Base-by-base conservation (phyloP, 2,329 filamentous ascomycete genomes). In the Ceratocystis cacaofunesta region DNA sequence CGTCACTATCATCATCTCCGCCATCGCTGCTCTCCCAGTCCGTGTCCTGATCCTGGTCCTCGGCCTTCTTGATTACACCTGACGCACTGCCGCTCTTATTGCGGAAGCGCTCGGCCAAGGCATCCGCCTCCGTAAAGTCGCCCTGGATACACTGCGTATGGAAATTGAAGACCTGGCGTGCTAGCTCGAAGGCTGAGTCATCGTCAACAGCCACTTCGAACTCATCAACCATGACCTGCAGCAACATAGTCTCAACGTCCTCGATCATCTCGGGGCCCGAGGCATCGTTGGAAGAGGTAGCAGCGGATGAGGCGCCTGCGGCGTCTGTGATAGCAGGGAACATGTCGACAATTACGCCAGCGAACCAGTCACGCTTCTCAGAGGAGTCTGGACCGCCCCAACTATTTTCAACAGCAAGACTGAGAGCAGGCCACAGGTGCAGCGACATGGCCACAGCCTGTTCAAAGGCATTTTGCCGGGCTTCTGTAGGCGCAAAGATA, bases 341-440 rank as follows among this genome's bases (percentile, higher is more conserved):
- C 68, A 96, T 84, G 30, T 96, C 90, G 67, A 86, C 87, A 64
- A 97, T 81, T 55, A 88, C 89, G 69, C 91, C 92, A 63, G 89
- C 92, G 72, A 99, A 89, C 92, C 92, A 97, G 80, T 96, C 92
- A 72, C 92, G 88, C 79, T 97, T 97, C 76, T 95, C 90, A 68
- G 80, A 75, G 25, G 85, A 87, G 72, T 90, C 85, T 50, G 89
- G 85, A 1, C 92, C 94, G 71, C 92, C 94, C 88, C 92, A 96
- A 76, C 85, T 81, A 74, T 90, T 90, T 73, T 89, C 83, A 57
- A 96, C 89, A 60, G 94, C 90, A 17, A 96, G 85, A 61, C 87
- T 88, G 64, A 99, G 86, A 41, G 90, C 87, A 6, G 88, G 86
- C 94, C 94, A 99, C 72, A 89, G 83, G 78, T 92, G 85, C 69